Evolutionary conservation across 2,329 filamentous ascomycete genomes (phyloP), one percentile per base, ranked within the genome.

Genomic region (Myriosclerotinia scirpicola): DNA sequence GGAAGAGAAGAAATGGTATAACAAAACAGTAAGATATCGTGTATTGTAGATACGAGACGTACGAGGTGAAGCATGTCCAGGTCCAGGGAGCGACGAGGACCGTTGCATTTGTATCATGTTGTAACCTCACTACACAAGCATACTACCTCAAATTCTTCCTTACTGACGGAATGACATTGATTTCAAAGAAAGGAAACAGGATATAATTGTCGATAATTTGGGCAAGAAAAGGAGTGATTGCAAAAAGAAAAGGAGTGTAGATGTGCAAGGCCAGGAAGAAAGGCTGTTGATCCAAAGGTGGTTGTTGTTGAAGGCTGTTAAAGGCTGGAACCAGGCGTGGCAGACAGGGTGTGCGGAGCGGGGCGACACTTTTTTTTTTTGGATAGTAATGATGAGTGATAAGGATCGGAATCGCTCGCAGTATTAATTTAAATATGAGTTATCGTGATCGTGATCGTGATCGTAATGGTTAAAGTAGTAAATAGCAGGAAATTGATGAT

Each of bases 81-180:
- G 75, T 69, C 75, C 75, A 20, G 75, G 75, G 30, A 76, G 75
- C 70, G 75, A 77, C 67, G 75, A 73, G 67, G 75, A 76, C 69
- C 75, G 74, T 72, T 76, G 75, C 75, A 76, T 76, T 71, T 71
- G 69, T 70, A 75, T 76, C 75, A 77, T 76, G 67, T 66, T 73
- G 75, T 73, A 72, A 77, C 76, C 69, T 75, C 72, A 65, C 54
- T 40, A n/a, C 62, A 52, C 54, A 40, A 26, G 14, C 48, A 60
- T 60, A 54, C 54, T 38, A 65, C 63, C 54, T 60, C 36, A 15
- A 22, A 22, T 50, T 30, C 26, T 36, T 26, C 9, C 40, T 61
- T 44, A 58, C 44, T n/a, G 34, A 40, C 36, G 26, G 36, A 46
- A 53, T 67, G 42, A 26, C 59, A 64, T 64, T 22, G 36, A 26